These are phyloP conservation scores for Phytophthora lateralis DNA, from an alignment of 352 stramenopile genomes.

Conservation along the genomic window DNA sequence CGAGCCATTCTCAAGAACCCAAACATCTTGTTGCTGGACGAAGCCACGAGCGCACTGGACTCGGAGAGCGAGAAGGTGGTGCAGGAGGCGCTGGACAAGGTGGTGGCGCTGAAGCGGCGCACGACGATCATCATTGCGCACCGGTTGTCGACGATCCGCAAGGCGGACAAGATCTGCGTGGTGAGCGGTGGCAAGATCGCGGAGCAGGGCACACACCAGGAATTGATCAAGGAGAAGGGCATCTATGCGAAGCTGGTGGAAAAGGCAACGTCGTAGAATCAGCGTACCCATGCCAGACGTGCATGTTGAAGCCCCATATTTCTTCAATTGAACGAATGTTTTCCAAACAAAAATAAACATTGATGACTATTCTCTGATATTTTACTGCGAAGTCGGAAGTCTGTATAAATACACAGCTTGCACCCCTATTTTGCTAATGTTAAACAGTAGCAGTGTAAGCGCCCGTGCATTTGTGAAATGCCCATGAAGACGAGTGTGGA, in stretches of 20 bases:
- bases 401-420: too few relatives aligned
- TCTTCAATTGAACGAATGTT: background rate
- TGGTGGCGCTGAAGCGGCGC: conserved; percentile 48
- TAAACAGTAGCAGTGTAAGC: too few relatives aligned
- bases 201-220: conserved; percentile 91
- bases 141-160: conserved; percentile 91
- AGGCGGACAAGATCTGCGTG: conserved; percentile 95
- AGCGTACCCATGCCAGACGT: background rate
- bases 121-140: conserved; percentile 95
- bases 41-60: conserved; percentile 60
- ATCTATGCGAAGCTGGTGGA: conserved; percentile 37
- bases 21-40: conserved; percentile 14
- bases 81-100: conserved; percentile 71
- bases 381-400: too few relatives aligned
- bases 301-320: too few relatives aligned
- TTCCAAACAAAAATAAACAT: too few relatives aligned
- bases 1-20: conserved; percentile 69
- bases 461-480: too few relatives aligned
- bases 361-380: too few relatives aligned
- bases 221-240: conserved; percentile 70
- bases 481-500: too few relatives aligned
- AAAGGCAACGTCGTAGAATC: background rate
- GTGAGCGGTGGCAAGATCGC: conserved; percentile 90
- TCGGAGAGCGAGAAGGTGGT: conserved; percentile 79
- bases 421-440: too few relatives aligned